Percentiles rank a stretch among this genome's conserved stretches.
phyloP scores from a whole-genome alignment of 164 flowering plant species.

The Tetracentron sinense region DNA sequence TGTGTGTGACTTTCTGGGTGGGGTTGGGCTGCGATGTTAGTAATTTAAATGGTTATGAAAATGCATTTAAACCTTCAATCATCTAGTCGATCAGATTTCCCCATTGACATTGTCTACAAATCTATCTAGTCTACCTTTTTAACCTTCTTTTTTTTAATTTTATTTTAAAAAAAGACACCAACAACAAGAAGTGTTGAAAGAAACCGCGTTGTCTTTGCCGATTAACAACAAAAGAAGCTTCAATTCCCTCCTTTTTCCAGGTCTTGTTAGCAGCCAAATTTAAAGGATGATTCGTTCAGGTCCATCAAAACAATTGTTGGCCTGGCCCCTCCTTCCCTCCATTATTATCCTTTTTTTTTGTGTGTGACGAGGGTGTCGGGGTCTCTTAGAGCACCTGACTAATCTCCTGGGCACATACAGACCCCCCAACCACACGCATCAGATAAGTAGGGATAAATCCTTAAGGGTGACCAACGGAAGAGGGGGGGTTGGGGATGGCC shows the following conservation, averaged over 20 bases:
- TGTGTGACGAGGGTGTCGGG: too few relatives aligned
- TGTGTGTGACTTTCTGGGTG: neutral
- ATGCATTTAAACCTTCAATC: neutral
- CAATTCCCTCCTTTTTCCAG: neutral
- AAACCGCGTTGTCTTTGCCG: neutral
- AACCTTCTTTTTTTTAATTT: too few relatives aligned
- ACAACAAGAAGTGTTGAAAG: neutral
- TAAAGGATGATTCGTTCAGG: neutral
- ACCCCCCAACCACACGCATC: too few relatives aligned
- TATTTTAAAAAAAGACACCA: neutral
- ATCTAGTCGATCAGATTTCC: neutral
- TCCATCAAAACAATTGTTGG: too few relatives aligned
- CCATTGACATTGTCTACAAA: neutral
- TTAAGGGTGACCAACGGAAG: too few relatives aligned
- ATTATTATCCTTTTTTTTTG: too few relatives aligned
- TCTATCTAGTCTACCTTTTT: neutral
- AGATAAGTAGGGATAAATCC: too few relatives aligned
- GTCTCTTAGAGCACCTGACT: too few relatives aligned
- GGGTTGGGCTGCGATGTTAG: neutral
- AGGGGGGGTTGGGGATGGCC: too few relatives aligned
- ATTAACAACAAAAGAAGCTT: neutral
- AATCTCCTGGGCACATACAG: too few relatives aligned
- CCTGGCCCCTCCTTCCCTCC: too few relatives aligned
- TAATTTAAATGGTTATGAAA: neutral
- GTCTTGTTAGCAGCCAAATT: neutral